Base-by-base conservation (phyloP, 495 filamentous ascomycete genomes). In the Cryomyces minteri region DNA sequence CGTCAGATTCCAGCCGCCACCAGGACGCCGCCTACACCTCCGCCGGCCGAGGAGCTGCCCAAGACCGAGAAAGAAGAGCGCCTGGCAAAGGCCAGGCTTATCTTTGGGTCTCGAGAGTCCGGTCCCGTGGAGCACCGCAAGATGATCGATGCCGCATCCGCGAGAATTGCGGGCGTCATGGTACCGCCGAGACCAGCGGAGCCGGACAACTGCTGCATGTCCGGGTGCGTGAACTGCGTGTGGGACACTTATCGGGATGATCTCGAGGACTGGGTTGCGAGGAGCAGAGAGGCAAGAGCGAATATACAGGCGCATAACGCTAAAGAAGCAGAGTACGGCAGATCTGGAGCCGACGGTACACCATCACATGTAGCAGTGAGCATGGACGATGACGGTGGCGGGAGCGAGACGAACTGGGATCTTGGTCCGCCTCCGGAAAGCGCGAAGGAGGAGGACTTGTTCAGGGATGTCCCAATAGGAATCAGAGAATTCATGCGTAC, bases 181-280 rank as follows among this genome's bases (percentile, higher is more conserved):
- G 81, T 94, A 4, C 88, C 87, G 8, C 86, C 86, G 12, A 69
- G 72, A 10, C 90, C 90, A 6, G 71, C 76, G 43, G 90, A 98
- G 60, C 90, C 90, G 10, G 90, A 95, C 59, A 94, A 96, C 62
- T 98, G 90, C 72, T 98, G 90, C 64, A 98, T 96, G 90, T 85
- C 80, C 54, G 90, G 90, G 30, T 98, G 90, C 59, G 88, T 94
- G 31, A 88, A 96, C 58, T 98, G 90, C 60, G 88, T 94, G 8
- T 98, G 88, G 88, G 88, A 95, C 59, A 67, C 71, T 39, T 94
- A 79, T 62, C 68, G 86, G 4, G 88, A 96, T 49, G 87, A 94
- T 46, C 67, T 94, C 63, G 88, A 96, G 57, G 80, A 82, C 39
- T 94, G 85, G 84, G 82, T 77, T 28, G 65, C 60, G 4, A 66